phyloP scores from a whole-genome alignment of 169 alveolate genomes.

The Plasmodium inui region DNA sequence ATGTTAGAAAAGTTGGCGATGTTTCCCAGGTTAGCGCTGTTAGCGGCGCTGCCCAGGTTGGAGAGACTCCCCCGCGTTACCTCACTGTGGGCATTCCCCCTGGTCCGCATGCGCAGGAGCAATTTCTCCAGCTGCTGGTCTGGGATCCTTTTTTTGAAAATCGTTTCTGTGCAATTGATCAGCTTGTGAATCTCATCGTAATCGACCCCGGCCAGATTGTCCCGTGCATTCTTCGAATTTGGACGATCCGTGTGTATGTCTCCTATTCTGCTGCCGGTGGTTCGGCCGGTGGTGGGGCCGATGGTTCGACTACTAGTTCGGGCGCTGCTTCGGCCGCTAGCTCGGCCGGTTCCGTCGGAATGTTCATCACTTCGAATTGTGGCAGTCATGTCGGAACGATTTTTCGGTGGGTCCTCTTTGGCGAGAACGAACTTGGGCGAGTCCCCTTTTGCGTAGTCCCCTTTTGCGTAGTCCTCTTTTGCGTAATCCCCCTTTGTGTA shows the following conservation, averaged over 20 bases:
- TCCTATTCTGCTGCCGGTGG: neutral
- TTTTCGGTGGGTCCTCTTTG: neutral
- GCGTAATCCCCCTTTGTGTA: neutral
- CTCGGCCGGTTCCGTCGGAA: neutral
- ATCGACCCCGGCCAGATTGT: neutral
- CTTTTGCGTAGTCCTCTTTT: neutral
- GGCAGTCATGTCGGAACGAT: neutral
- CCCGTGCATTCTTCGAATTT: neutral
- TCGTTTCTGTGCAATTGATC: slow-evolving; percentile 2
- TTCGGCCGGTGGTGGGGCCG: too few species aligned
- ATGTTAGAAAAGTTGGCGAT: neutral
- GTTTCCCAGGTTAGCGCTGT: neutral
- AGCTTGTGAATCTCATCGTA: neutral
- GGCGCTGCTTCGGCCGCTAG: too few species aligned
- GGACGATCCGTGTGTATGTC: neutral
- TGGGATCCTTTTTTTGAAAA: neutral
- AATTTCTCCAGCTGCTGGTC: slow-evolving; percentile 14
- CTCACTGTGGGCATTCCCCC: neutral
- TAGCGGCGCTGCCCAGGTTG: neutral
- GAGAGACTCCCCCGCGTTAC: neutral
- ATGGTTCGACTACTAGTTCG: too few species aligned
- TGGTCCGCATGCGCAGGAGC: neutral
- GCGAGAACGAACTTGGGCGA: neutral
- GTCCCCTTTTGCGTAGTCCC: neutral
- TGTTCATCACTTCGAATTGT: neutral